Evolutionary conservation across 1,139 yeast species (phyloP), one percentile per base, ranked within the genome.

Genomic region (Pichia sp.): DNA sequence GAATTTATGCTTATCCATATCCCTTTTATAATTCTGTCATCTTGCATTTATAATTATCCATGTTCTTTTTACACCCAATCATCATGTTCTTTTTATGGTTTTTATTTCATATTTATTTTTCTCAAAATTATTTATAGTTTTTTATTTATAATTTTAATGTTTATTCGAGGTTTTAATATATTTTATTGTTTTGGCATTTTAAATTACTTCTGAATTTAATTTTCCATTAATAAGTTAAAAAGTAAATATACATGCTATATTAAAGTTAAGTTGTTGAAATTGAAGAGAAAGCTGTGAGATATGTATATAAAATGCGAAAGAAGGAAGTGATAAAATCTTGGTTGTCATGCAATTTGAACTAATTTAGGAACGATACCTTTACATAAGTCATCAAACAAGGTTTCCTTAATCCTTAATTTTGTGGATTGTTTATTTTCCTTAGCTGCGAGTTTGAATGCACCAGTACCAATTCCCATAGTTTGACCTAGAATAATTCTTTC

Each of bases 401-500:
- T 72, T 29, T 79, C 77, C 58, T 76, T 82, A 25, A 69, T 71
- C 42, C 62, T 62, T 59, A 83, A 68, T 30, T 47, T 51, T 8
- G 43, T 48, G 7, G 50, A 71, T 74, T 49, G 72, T 43, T 73
- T 68, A 44, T 72, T 67, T 5, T 81, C 77, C 46, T 77, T 71
- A 56, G 82, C 80, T 13, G 85, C 86, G 62, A 92, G 76, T 65
- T 89, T 85, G 74, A 94, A 90, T 0, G 97, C 85, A 54, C 98
- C 98, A 3, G 99, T 94, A 64, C 99, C 99, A 57, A 94, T 83
- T 49, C 86, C 79, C 97, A 92, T 92, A 47, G 97, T 87, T 71
- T 92, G 97, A 34, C 99, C 99, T 58, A 94, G 75, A 60, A 94
- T 94, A 61, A 94, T 92, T 72, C 98, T 88, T 68, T 94, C 99